phyloP scores from a whole-genome alignment of 2,329 filamentous ascomycete species.

The Calonectria crousiana region DNA sequence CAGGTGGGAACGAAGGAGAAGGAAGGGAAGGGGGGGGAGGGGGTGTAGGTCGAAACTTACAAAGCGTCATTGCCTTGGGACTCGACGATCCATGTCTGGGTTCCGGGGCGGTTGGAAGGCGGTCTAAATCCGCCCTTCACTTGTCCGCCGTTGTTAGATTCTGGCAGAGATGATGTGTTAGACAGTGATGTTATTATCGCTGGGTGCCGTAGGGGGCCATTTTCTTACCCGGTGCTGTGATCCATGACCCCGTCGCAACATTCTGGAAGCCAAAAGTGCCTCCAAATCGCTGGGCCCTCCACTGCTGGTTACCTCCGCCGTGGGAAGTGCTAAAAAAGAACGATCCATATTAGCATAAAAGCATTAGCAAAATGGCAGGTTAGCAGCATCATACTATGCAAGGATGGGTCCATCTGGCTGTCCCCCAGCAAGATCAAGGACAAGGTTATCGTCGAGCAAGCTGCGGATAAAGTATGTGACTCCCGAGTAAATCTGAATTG shows the following conservation, averaged over 20 bases:
- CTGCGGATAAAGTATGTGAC: background rate
- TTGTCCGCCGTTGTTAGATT: too few species aligned
- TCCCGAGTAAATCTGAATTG: background rate
- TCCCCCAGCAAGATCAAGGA: background rate
- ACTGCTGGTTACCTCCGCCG: background rate
- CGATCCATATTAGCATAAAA: background rate
- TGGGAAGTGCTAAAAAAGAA: background rate
- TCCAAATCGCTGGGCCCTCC: background rate
- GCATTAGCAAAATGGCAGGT: background rate
- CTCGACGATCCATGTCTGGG: background rate
- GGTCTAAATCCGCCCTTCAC: background rate
- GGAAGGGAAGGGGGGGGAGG: too few species aligned
- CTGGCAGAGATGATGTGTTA: background rate
- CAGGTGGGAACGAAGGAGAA: too few species aligned
- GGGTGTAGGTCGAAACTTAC: background rate
- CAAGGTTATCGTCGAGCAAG: background rate
- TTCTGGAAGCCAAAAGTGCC: background rate
- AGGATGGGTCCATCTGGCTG: background rate
- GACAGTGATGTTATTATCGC: background rate
- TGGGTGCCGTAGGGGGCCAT: background rate
- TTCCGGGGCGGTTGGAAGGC: too few species aligned
- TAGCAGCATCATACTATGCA: background rate
- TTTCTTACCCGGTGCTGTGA: background rate
- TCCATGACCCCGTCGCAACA: background rate
- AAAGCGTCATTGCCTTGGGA: background rate